Conservation (phyloP, 176 grass and related monocot genomes). For the Poa annua region DNA sequence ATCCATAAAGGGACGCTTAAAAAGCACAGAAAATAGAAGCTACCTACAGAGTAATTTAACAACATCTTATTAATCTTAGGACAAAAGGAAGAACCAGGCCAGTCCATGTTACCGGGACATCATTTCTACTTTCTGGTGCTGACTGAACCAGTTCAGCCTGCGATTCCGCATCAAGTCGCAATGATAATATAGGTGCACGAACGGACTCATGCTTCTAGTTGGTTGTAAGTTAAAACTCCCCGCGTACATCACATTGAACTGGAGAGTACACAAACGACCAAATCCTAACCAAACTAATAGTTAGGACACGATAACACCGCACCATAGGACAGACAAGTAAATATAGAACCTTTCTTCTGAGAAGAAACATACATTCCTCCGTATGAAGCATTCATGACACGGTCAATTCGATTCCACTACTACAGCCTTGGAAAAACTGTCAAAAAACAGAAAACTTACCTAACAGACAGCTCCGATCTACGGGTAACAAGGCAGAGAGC, state of each 20-base stretch:
- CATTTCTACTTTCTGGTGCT: background rate
- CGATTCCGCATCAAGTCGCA: background rate
- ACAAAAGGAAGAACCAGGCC: background rate
- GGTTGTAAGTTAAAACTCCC: background rate
- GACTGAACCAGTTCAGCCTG: background rate
- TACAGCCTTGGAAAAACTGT: background rate
- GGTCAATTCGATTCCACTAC: background rate
- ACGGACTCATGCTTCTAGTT: background rate
- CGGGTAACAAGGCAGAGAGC: background rate
- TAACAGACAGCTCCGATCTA: background rate
- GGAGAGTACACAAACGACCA: background rate
- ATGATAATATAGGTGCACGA: background rate
- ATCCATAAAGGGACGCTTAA: background rate
- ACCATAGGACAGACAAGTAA: background rate
- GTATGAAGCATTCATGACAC: background rate
- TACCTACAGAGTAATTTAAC: background rate
- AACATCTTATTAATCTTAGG: background rate
- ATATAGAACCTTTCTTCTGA: background rate
- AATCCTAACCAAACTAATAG: background rate
- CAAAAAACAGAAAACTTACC: background rate
- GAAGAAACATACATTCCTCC: background rate
- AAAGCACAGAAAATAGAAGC: background rate
- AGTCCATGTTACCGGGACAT: background rate
- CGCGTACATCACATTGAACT: background rate
- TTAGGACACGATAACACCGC: background rate